Conservation (phyloP, 352 stramenopile species). For the Phytopythium vexans region DNA sequence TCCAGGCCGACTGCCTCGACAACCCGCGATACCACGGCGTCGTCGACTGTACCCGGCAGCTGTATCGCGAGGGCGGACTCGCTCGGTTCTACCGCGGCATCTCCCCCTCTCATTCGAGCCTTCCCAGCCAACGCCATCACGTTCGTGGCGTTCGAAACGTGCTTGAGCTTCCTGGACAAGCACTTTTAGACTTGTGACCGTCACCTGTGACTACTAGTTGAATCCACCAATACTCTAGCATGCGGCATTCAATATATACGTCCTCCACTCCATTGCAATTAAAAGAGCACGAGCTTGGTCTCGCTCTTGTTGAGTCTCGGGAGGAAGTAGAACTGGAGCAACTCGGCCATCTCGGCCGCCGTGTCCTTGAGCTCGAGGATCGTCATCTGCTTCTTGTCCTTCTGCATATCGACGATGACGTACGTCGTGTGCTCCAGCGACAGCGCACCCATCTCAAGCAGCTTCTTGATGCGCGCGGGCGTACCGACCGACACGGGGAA, state of each 20-base stretch:
- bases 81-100: constrained; percentile 80
- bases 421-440: constrained; percentile 78
- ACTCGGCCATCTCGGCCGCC: constrained; percentile 71
- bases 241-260: too few species aligned
- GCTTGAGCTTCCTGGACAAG: constrained; percentile 70
- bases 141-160: constrained; percentile 84
- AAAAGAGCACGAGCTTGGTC: constrained; percentile 80
- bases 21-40: constrained; percentile 68
- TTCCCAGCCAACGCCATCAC: constrained; percentile 85
- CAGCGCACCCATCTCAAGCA: constrained; percentile 61
- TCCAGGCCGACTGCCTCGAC: constrained; percentile 73
- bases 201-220: background rate
- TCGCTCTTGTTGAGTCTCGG: constrained; percentile 50
- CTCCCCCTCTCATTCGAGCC: constrained; percentile 66
- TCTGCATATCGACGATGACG: constrained; percentile 84
- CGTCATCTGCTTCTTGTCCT: constrained; percentile 85
- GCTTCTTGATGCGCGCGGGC: constrained; percentile 62
- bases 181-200: constrained; percentile 40
- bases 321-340: constrained; percentile 77
- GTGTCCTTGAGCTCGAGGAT: constrained; percentile 85
- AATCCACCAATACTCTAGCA: too few species aligned
- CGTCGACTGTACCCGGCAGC: constrained; percentile 58
- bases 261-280: constrained; percentile 4
- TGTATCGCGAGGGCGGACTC: constrained; percentile 64
- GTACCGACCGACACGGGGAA: constrained; percentile 81